A percentile compares a stretch with the other conserved stretches of the same genome.
Conservation (phyloP, 495 filamentous ascomycete species). For the Ramalina intermedia region DNA sequence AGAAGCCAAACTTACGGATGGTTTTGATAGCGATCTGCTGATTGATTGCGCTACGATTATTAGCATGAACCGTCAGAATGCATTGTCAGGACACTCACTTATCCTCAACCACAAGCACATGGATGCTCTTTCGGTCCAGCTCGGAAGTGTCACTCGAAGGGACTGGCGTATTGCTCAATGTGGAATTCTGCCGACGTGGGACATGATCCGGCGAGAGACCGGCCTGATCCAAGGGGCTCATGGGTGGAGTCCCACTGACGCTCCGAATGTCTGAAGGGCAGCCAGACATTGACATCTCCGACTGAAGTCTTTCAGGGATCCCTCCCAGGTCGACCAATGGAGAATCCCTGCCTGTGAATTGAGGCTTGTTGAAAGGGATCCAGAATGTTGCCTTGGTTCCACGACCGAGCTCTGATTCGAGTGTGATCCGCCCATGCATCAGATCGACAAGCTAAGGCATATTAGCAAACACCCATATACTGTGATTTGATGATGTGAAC, state of each 20-base stretch:
- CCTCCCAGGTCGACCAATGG: slow-evolving; percentile 35
- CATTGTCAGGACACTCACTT: slow-evolving; percentile 32
- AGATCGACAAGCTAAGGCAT: slow-evolving; percentile 46
- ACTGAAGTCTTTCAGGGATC: slow-evolving; percentile 45
- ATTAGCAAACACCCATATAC: not conserved
- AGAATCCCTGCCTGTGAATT: slow-evolving; percentile 20
- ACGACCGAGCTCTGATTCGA: slow-evolving; percentile 37
- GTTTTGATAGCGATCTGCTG: slow-evolving; percentile 66
- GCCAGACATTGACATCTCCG: slow-evolving; percentile 46
- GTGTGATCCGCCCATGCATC: slow-evolving; percentile 64
- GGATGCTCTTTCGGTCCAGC: slow-evolving; percentile 32
- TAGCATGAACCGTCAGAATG: slow-evolving; percentile 9
- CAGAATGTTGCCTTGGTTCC: slow-evolving; percentile 55
- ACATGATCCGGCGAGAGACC: not conserved
- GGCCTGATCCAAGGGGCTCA: not conserved
- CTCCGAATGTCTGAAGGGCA: slow-evolving; percentile 31
- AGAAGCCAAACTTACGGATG: slow-evolving; percentile 62
- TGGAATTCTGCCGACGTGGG: not conserved
- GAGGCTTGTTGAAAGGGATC: slow-evolving; percentile 50
- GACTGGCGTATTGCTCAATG: not conserved
- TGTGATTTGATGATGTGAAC: not conserved
- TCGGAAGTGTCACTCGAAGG: slow-evolving; percentile 7
- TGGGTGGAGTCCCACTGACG: slow-evolving; percentile 10
- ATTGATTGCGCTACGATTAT: slow-evolving; percentile 41
- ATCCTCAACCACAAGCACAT: slow-evolving; percentile 67